These are phyloP conservation scores for Phyllostachys edulis DNA, from an alignment of 176 grass and related monocot genomes.

Conservation along the genomic window DNA sequence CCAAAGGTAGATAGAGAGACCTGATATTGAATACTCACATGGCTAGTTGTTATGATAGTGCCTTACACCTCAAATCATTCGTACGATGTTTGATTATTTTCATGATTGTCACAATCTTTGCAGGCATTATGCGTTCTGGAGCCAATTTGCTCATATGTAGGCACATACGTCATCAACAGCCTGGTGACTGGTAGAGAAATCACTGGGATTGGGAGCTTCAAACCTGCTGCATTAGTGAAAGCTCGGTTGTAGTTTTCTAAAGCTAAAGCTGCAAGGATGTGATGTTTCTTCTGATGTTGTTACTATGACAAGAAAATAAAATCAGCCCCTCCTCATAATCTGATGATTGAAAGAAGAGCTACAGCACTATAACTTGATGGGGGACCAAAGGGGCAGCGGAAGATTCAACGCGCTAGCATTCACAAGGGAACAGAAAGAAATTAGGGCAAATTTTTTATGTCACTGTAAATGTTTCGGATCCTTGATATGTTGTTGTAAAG, in stretches of 20 bases:
- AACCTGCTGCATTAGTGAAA: conserved; percentile 50
- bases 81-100: not conserved
- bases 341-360: not conserved
- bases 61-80: not conserved
- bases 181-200: conserved; percentile 76
- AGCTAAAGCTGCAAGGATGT: not conserved
- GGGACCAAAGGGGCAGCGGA: not conserved
- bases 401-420: no score
- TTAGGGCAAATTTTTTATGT: no score
- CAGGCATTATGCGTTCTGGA: conserved; percentile 89
- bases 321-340: not conserved
- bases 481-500: no score
- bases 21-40: not conserved
- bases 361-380: not conserved
- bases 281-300: not conserved
- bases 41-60: not conserved
- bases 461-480: no score
- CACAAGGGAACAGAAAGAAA: no score
- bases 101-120: not conserved
- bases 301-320: not conserved
- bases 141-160: conserved; percentile 77
- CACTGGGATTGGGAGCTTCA: conserved; percentile 81
- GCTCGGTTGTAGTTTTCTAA: conserved; percentile 34
- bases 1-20: conserved; percentile 52
- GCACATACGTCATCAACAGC: conserved; percentile 80